Percentiles rank a stretch among this genome's conserved stretches.
Evolutionary conservation across 2,329 filamentous ascomycete species (phyloP).

Genomic region (Alternaria hordeiaustralica): DNA sequence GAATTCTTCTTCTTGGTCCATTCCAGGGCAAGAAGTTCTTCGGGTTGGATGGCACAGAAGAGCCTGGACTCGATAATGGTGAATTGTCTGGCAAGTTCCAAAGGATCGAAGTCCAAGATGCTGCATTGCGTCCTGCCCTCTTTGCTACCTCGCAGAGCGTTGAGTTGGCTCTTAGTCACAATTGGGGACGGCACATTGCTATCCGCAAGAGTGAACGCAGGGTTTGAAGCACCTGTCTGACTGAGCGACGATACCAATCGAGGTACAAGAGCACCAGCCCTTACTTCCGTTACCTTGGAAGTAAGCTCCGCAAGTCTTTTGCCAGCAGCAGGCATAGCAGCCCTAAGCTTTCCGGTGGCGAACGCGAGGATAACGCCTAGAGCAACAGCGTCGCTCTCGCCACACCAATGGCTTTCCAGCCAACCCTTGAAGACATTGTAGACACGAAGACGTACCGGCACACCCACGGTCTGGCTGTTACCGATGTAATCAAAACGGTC

Average conservation of each 20-base stretch:
- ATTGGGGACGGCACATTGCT: constrained; percentile 72
- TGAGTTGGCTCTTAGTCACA: constrained; percentile 78
- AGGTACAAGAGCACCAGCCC: constrained; percentile 76
- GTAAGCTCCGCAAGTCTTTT: constrained; percentile 81
- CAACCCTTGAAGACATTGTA: constrained; percentile 98
- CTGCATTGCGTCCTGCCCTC: constrained; percentile 71
- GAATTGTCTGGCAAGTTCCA: constrained; percentile 90
- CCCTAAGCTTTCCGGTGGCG: constrained; percentile 73
- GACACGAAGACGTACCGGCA: constrained; percentile 84
- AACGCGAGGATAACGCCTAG: constrained; percentile 80
- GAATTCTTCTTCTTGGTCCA: constrained; percentile 89
- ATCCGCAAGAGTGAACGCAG: constrained; percentile 73
- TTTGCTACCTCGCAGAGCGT: constrained; percentile 75
- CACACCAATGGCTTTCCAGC: constrained; percentile 94
- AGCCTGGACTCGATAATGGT: constrained; percentile 90
- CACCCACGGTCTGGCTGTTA: constrained; percentile 75
- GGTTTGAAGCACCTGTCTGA: constrained; percentile 80
- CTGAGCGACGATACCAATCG: constrained; percentile 84
- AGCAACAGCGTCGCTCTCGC: constrained; percentile 78
- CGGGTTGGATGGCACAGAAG: constrained; percentile 89
- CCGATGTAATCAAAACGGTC: constrained; percentile 92
- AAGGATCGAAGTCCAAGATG: constrained; percentile 87
- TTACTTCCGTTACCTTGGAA: constrained; percentile 75
- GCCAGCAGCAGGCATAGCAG: constrained; percentile 76
- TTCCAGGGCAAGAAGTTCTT: constrained; percentile 88